Evolutionary conservation across 805 yeast species (phyloP).

Genomic region (Hanseniaspora mollemarum): DNA sequence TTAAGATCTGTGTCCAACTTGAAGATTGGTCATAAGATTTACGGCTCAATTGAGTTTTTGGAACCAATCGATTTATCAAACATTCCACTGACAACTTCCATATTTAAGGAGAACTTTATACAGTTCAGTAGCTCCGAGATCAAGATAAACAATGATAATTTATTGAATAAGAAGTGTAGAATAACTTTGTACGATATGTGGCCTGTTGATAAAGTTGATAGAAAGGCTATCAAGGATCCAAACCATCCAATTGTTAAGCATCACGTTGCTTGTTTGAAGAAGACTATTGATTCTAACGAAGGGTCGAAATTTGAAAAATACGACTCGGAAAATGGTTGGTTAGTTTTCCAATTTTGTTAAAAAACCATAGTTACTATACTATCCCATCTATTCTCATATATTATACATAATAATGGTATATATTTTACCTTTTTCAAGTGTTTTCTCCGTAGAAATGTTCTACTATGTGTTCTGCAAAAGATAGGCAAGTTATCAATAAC

Average conservation of each 20-base stretch:
- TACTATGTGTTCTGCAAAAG: too few species aligned
- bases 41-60: constrained; percentile 66
- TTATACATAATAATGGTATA: not conserved
- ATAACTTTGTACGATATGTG: constrained; percentile 69
- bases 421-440: not conserved
- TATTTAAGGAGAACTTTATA: constrained; percentile 56
- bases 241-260: constrained; percentile 56
- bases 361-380: not conserved
- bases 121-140: constrained; percentile 50
- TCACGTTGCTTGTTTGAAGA: constrained; percentile 58
- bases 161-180: constrained; percentile 64
- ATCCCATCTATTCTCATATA: not conserved
- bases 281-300: constrained; percentile 33
- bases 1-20: constrained; percentile 53
- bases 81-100: constrained; percentile 48
- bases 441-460: too few species aligned
- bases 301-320: constrained; percentile 55
- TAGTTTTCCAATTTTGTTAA: constrained; percentile 38
- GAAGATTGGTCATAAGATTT: constrained; percentile 60
- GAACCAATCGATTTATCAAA: constrained; percentile 75
- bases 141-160: constrained; percentile 59
- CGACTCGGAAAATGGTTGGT: constrained; percentile 62
- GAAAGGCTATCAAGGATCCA: constrained; percentile 64
- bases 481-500: too few species aligned
- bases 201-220: constrained; percentile 63